A percentile compares a stretch with the other conserved stretches of the same genome.
Evolutionary conservation across 2,329 filamentous ascomycete species (phyloP).

Genomic region (Fusarium chaquense): DNA sequence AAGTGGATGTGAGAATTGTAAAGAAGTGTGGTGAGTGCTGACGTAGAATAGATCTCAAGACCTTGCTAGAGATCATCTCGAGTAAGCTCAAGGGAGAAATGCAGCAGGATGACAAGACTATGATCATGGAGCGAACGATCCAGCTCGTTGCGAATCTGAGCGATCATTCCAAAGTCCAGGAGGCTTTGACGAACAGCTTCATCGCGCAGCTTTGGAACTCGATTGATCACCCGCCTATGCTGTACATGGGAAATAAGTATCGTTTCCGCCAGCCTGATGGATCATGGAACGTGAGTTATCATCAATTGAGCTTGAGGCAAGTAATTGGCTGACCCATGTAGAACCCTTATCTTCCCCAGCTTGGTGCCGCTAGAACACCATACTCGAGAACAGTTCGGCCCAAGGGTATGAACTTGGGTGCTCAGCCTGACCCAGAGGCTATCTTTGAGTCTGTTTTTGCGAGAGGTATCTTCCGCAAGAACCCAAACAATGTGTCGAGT

Average conservation of each 20-base stretch:
- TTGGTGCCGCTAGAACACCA: constrained; percentile 75
- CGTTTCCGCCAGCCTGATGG: constrained; percentile 78
- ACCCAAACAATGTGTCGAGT: constrained; percentile 79
- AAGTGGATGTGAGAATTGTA: no score
- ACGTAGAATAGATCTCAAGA: constrained; percentile 67
- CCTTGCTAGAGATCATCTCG: constrained; percentile 70
- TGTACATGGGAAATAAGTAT: constrained; percentile 72
- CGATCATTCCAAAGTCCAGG: constrained; percentile 69
- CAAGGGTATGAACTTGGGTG: constrained; percentile 68
- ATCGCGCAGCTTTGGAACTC: constrained; percentile 77
- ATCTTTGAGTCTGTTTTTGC: constrained; percentile 74
- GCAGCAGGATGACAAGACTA: constrained; percentile 78
- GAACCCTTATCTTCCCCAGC: constrained; percentile 73
- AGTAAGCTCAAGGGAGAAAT: constrained; percentile 72
- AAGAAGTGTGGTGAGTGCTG: constrained; percentile 6
- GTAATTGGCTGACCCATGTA: constrained; percentile 43
- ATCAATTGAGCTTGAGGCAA: rapidly evolving
- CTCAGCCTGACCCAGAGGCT: constrained; percentile 73
- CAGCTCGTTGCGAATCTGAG: constrained; percentile 76
- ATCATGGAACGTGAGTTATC: constrained; percentile 67
- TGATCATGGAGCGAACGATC: constrained; percentile 80
- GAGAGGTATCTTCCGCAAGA: constrained; percentile 62
- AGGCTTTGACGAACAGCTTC: constrained; percentile 74
- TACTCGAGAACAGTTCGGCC: constrained; percentile 76
- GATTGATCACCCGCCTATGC: constrained; percentile 77